A percentile compares a stretch with the other conserved stretches of the same genome.
phyloP scores from a whole-genome alignment of 1,284 basidiomycete genomes.

The Coniophora puteana region DNA sequence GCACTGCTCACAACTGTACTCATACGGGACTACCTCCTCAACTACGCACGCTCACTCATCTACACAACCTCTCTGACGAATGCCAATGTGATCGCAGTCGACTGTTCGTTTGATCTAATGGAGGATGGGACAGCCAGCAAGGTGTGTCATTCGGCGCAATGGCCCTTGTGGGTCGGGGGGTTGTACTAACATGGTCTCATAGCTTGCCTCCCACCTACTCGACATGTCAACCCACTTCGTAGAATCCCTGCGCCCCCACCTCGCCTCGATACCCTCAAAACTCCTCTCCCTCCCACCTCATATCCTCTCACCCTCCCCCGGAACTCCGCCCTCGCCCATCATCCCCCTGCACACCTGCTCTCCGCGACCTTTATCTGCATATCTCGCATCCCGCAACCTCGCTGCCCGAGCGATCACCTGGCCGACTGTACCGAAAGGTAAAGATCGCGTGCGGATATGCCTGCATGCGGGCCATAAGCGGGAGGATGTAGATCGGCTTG shows the following conservation, averaged over 20 bases:
- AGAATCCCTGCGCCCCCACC: conserved; percentile 24
- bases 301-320: conserved; percentile 9
- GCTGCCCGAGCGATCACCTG: conserved; percentile 75
- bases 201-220: conserved; percentile 43
- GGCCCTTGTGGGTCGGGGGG: background rate
- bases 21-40: conserved; percentile 82
- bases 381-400: conserved; percentile 41
- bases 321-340: conserved; percentile 58
- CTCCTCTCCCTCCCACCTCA: conserved; percentile 43
- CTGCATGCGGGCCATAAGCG: conserved; percentile 72
- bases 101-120: conserved; percentile 78
- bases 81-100: conserved; percentile 70
- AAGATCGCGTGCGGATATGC: conserved; percentile 82
- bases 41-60: conserved; percentile 90
- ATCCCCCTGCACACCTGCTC: conserved; percentile 79
- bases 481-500: conserved; percentile 59
- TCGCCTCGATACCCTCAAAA: conserved; percentile 19
- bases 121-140: conserved; percentile 61
- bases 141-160: conserved; percentile 19
- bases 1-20: conserved; percentile 73
- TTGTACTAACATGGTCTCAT: conserved; percentile 19
- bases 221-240: conserved; percentile 38
- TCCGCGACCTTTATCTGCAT: conserved; percentile 67
- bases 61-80: conserved; percentile 84
- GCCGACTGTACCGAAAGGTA: conserved; percentile 82